Percentiles rank a stretch among this genome's conserved stretches.
Conservation (phyloP, 2,329 filamentous ascomycete species). For the Fusarium sp. region DNA sequence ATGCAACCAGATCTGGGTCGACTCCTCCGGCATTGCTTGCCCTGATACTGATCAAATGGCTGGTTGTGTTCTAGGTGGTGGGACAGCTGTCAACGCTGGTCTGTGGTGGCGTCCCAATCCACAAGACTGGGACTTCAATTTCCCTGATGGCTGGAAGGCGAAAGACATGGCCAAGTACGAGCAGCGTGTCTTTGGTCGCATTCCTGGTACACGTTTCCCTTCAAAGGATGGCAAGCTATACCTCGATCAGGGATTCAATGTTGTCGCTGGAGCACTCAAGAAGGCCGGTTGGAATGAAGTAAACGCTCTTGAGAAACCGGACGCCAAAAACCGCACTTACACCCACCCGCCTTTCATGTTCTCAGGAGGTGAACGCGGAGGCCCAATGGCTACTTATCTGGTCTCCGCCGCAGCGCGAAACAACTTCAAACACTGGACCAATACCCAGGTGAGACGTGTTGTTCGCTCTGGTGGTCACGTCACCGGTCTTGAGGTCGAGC, state of each 20-base stretch:
- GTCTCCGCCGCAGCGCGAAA: constrained; percentile 2
- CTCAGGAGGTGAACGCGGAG: constrained; percentile 4
- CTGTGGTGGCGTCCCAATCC: constrained; percentile 23
- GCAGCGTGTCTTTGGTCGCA: constrained; percentile 10
- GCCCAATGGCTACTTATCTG: constrained; percentile 12
- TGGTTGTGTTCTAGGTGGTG: constrained; percentile 17
- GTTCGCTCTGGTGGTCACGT: constrained; percentile 15
- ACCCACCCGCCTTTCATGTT: constrained; percentile 13
- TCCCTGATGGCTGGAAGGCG: constrained; percentile 18
- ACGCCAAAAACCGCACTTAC: constrained; percentile 2
- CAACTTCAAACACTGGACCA: constrained; percentile 20
- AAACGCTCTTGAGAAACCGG: background rate
- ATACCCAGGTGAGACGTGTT: constrained; percentile 13
- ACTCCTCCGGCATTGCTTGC: constrained; percentile 11
- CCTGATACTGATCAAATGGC: constrained; percentile 20
- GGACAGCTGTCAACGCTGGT: constrained; percentile 15
- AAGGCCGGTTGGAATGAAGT: constrained; percentile 10
- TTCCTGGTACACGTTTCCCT: constrained; percentile 11
- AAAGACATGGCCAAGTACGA: constrained; percentile 18
- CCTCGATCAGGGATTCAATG: constrained; percentile 15
- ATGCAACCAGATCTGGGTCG: constrained; percentile 10
- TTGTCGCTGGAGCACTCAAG: constrained; percentile 7
- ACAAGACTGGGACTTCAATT: constrained; percentile 12
- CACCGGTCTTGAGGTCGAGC: constrained; percentile 8
- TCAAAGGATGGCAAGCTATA: constrained; percentile 14